Evolutionary conservation across 495 filamentous ascomycete genomes (phyloP), one percentile per base, ranked within the genome.

Genomic region (Neurospora sp.): DNA sequence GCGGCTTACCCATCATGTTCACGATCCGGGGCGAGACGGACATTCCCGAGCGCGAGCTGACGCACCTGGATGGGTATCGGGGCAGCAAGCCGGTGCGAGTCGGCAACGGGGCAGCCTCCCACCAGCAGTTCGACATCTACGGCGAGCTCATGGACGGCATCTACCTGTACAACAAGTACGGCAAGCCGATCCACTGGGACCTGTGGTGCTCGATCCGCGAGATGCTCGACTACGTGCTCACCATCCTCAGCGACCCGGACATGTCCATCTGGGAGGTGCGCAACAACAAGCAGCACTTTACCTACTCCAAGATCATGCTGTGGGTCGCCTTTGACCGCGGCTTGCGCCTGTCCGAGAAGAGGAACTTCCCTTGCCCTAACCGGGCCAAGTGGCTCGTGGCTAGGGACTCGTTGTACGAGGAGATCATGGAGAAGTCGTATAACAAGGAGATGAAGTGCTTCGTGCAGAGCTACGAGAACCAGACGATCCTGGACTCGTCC

Each of bases 231-330:
- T 87, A 86, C 72, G 87, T 88, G 35, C 73, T 88, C 45, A 88
- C 85, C 40, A 86, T 88, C 75, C 79, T 83, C 71, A 73, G 84
- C 73, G 78, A 90, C 61, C 88, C 89, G 22, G 91, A 93, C 79
- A 92, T 92, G 90, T 91, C 89, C 18, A 92, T 93, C 76, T 92
- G 91, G 91, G 91, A 93, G 78, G 90, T 91, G 22, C 87, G 91
- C 70, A 91, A 90, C 61, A 83, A 88, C 73, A 89, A 90, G 78
- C 90, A 92, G 77, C 87, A 92, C 78, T 93, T 92, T 74, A 85
- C 89, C 61, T 92, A 92, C 79, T 90, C 88, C 16, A 91, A 92
- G 75, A 86, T 93, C 74, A 91, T 92, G 88, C 83, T 93, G 31
- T 93, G 91, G 91, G 91, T 93, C 4, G 90, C 90, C 48, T 85